phyloP scores from a whole-genome alignment of 192 early-diverging fungal genomes.

The Fimicolochytrium jonesii region DNA sequence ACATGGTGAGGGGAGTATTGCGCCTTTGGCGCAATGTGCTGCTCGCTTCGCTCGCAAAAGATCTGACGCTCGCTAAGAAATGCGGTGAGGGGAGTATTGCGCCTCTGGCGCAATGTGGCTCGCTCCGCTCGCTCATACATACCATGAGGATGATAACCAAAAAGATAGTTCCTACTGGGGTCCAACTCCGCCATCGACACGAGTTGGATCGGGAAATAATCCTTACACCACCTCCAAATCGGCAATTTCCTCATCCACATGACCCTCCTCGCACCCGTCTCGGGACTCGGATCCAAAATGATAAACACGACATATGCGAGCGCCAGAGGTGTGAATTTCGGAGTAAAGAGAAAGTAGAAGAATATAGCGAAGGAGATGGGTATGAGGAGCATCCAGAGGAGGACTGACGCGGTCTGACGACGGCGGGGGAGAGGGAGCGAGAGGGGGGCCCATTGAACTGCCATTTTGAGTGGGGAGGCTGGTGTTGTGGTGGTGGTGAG shows the following conservation, averaged over 20 bases:
- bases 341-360: constrained; percentile 61
- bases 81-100: no score
- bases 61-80: no score
- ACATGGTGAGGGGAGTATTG: no score
- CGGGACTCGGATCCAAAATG: constrained; percentile 69
- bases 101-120: no score
- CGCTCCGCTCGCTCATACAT: no score
- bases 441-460: constrained; percentile 57
- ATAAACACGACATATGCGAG: constrained; percentile 75
- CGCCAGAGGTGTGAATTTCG: constrained; percentile 40
- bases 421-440: constrained; percentile 62
- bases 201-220: constrained; percentile 76
- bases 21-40: no score
- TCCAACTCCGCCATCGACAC: constrained; percentile 83
- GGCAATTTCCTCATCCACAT: constrained; percentile 41
- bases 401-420: constrained; percentile 60
- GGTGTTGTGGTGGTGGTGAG: neutral
- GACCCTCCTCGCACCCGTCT: constrained; percentile 70
- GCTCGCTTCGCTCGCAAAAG: no score
- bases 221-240: constrained; percentile 73
- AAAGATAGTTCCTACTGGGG: constrained; percentile 78
- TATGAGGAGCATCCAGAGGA: constrained; percentile 58
- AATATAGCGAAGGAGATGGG: constrained; percentile 56
- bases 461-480: constrained; percentile 8
- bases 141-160: constrained; percentile 89